Evolutionary conservation across 202 grass and related monocot species (phyloP).

Genomic region (Panicum virgatum): DNA sequence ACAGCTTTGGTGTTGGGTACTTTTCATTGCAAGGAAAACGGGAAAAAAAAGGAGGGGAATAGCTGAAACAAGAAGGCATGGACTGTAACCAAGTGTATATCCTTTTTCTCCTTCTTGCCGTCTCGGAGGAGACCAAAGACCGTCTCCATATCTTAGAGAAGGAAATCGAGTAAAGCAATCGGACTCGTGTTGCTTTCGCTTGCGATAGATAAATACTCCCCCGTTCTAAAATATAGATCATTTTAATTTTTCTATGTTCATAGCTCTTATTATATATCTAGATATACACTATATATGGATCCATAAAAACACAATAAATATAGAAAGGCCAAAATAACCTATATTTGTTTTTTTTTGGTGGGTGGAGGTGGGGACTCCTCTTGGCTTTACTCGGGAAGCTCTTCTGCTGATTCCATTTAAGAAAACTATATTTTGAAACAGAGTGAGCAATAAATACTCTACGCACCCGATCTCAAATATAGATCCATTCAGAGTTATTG

Average conservation of each 20-base stretch:
- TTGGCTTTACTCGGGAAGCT: too few species aligned
- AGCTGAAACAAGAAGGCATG: neutral
- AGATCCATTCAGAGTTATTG: neutral
- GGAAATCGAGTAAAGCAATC: neutral
- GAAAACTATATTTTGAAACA: too few species aligned
- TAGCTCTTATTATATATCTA: too few species aligned
- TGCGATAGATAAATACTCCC: neutral
- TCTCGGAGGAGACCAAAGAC: slow-evolving; percentile 10
- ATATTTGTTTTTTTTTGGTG: too few species aligned
- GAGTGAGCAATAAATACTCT: too few species aligned
- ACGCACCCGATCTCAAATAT: neutral
- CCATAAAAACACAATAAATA: too few species aligned
- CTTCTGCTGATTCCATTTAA: too few species aligned
- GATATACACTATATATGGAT: too few species aligned
- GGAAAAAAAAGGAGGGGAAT: neutral
- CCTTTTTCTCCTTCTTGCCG: neutral
- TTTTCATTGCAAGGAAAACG: neutral
- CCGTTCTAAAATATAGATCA: too few species aligned
- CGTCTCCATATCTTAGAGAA: neutral
- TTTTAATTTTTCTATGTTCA: too few species aligned
- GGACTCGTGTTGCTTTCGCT: slow-evolving; percentile 8
- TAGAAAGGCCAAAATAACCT: too few species aligned
- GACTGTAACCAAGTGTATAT: neutral
- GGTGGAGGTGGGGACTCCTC: too few species aligned
- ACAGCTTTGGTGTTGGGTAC: slow-evolving; percentile 9